Base-by-base conservation (phyloP, 352 stramenopile species). In the Plasmopara viticola region DNA sequence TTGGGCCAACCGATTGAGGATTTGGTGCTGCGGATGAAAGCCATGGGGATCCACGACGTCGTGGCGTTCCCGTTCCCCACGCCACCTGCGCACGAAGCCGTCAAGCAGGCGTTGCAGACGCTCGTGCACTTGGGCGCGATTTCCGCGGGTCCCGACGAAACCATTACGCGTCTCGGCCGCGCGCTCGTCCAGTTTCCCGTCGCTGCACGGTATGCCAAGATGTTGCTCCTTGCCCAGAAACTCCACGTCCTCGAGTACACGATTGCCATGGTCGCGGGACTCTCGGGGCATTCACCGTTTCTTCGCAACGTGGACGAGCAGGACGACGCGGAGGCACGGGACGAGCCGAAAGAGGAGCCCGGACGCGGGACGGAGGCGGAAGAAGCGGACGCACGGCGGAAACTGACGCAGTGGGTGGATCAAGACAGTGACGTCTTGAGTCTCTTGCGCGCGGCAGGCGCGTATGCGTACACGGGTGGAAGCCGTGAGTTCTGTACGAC, bases 31-130 rank as follows among this genome's bases (percentile, higher is more conserved):
- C 88, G 93, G 48, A 98, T 99, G 94, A 98, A 98, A 59, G 81
- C 92, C n/a, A 97, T 99, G 85, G 87, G 95, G 13, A 97, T 99
- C 45, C 79, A 94, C 31, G 89, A 97, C 58, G 80, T 98, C n/a
- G 66, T 84, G 29, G 69, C 83, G 28, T 99, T 99, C 69, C 96
- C 96, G 17, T 99, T 99, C 69, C 95, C 95, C 34, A 98, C 95
- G 20, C 82, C 87, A 12, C 97, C 96, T 0, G 86, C 97, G 35
- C 64, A 70, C 13, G 66, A 83, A 48, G 87, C 95, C 25, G 82
- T 98, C 17, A 73, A 87, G 48, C 70, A 82, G 17, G 91, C 95
- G 33, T 71, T 97, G 9, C 68, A 68, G 12, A 86, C 95, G 31
- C 74, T 98, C 7, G 69, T 84, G 28, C 77, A 90, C 53, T 62